Conservation (phyloP, 2,329 filamentous ascomycete genomes). For the Ceratocystis ficicola region DNA sequence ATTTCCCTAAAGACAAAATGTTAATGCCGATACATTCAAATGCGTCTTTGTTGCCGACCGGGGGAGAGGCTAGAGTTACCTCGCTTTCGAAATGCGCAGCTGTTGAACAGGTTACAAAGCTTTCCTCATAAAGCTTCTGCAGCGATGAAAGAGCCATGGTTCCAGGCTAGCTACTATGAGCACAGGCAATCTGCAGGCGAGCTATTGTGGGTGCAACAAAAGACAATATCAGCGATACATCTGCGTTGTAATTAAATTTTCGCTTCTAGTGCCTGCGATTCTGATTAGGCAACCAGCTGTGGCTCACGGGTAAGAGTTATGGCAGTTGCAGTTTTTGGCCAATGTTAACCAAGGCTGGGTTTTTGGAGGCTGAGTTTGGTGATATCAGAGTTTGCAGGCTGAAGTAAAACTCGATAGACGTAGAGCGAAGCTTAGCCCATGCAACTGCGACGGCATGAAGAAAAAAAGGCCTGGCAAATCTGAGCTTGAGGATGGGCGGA, state of each 20-base stretch:
- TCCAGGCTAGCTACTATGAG: not conserved
- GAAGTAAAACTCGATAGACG: constrained; percentile 9
- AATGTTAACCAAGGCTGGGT: not conserved
- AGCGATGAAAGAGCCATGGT: constrained; percentile 53
- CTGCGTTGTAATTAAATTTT: not conserved
- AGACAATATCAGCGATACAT: not conserved
- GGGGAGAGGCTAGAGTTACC: constrained; percentile 37
- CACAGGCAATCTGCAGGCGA: not conserved
- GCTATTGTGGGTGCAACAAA: not conserved
- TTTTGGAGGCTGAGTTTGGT: not conserved
- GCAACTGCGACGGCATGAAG: not conserved
- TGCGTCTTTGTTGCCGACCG: not conserved
- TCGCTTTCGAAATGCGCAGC: constrained; percentile 92
- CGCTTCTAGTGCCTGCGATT: not conserved
- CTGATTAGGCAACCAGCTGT: not conserved
- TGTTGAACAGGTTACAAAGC: constrained; percentile 86
- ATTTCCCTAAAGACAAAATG: constrained; percentile 52
- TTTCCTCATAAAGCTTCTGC: constrained; percentile 97
- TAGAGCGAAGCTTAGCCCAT: not conserved
- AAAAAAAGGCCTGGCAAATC: not conserved
- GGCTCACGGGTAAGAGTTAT: not conserved
- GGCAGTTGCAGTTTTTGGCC: not conserved
- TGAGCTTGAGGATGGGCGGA: not conserved
- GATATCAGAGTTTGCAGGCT: not conserved
- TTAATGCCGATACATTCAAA: not conserved